These are phyloP conservation scores for Hypericum perforatum DNA, from an alignment of 345 rosid genomes.

Conservation along the genomic window DNA sequence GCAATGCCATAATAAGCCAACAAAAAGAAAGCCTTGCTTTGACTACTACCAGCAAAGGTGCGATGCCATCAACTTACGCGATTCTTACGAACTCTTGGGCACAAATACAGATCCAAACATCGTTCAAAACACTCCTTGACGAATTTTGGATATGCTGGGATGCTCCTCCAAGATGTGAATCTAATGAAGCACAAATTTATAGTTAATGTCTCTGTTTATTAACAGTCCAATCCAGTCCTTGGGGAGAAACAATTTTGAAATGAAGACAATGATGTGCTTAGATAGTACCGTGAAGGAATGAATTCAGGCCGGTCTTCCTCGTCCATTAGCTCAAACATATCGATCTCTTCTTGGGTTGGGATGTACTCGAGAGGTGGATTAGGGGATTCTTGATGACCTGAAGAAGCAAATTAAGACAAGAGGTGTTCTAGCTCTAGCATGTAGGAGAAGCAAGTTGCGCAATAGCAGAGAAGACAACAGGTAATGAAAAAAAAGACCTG, in stretches of 20 bases:
- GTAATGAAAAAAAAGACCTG: constrained; percentile 45
- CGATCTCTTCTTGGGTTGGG: constrained; percentile 87
- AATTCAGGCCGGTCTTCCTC: constrained; percentile 94
- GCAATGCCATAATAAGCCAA: constrained; percentile 1
- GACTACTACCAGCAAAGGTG: background rate
- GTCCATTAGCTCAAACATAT: constrained; percentile 71
- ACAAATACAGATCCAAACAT: constrained; percentile 86
- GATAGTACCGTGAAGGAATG: constrained; percentile 61
- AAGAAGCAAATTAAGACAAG: constrained; percentile 7
- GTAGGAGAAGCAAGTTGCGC: background rate
- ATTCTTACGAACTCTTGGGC: constrained; percentile 89
- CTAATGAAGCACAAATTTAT: constrained; percentile 26
- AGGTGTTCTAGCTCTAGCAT: constrained; percentile 5
- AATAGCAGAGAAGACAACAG: background rate
- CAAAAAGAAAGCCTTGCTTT: background rate
- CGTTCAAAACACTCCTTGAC: constrained; percentile 85
- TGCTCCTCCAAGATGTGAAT: constrained; percentile 64
- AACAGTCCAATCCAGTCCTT: background rate
- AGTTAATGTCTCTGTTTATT: background rate
- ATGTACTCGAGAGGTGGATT: constrained; percentile 87
- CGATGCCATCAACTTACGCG: constrained; percentile 45
- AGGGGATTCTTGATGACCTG: constrained; percentile 90
- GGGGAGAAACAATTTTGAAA: background rate
- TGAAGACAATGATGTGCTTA: background rate
- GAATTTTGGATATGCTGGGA: constrained; percentile 78